phyloP scores from a whole-genome alignment of 1,284 basidiomycete genomes.

The Meripilus lineatus region DNA sequence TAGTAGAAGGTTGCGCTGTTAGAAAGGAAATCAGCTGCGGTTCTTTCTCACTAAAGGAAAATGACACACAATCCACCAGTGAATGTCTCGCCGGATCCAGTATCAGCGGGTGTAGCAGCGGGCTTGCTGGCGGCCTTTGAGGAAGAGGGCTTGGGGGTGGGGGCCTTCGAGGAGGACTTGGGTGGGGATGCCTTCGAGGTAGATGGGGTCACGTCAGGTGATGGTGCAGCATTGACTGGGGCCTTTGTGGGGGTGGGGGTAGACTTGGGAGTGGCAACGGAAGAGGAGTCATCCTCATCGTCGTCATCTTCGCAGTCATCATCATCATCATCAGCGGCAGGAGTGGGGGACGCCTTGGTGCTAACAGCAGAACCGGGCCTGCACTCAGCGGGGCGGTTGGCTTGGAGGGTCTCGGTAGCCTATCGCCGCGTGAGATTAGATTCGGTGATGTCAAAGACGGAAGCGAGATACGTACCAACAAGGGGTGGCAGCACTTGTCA shows the following conservation, averaged over 20 bases:
- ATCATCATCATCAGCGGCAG: slow-evolving; percentile 17
- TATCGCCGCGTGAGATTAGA: too few species aligned
- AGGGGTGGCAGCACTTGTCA: slow-evolving; percentile 53
- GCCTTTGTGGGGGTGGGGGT: slow-evolving; percentile 9
- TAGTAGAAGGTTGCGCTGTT: slow-evolving; percentile 31
- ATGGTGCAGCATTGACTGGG: slow-evolving; percentile 9
- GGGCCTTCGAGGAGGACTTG: slow-evolving; percentile 13
- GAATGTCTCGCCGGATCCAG: slow-evolving; percentile 18
- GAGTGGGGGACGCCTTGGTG: slow-evolving; percentile 17
- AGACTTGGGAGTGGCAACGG: slow-evolving; percentile 4
- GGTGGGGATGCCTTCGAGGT: slow-evolving; percentile 12
- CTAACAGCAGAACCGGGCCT: slow-evolving; percentile 24
- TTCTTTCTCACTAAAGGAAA: background rate
- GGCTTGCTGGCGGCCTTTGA: slow-evolving; percentile 10
- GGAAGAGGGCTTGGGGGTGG: background rate
- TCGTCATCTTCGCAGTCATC: slow-evolving; percentile 20
- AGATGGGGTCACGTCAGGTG: slow-evolving; percentile 9
- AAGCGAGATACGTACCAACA: slow-evolving; percentile 33
- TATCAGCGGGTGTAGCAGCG: slow-evolving; percentile 9
- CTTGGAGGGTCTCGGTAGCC: slow-evolving; percentile 40
- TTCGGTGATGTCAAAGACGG: background rate
- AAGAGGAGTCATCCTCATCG: slow-evolving; percentile 21
- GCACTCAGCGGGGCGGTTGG: slow-evolving; percentile 50
- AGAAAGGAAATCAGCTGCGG: slow-evolving; percentile 5
- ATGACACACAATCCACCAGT: slow-evolving; percentile 44